Base-by-base conservation (phyloP, 202 grass and related monocot genomes). In the Brachypodium distachyon region DNA sequence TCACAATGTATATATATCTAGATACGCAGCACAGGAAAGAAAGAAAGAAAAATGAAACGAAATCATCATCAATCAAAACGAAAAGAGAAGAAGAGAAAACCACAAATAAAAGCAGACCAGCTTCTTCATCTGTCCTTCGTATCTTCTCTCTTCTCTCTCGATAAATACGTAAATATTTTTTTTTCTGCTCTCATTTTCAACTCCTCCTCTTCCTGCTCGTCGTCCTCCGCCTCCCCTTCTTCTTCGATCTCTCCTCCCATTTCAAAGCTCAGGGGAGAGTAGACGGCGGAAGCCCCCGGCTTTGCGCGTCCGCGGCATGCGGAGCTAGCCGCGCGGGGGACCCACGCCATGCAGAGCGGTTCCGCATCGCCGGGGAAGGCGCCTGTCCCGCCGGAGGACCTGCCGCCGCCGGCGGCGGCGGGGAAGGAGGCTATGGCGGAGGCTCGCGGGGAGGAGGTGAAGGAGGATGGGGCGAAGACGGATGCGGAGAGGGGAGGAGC, bases 181-280 rank as follows among this genome's bases (percentile, higher is more conserved):
- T 67, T 53, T 53, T 36, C 22, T 16, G 16, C 13, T 37, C 9
- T 16, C 12, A 4, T 7, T 53, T 74, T 75, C 78, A 50, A 73
- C 79, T 67, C 78, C n/a, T n/a, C n/a, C n/a, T n/a, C n/a, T n/a
- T n/a, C 33, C 22, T 9, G 34, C 84, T 53, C 49, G 32, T 68
- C 71, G 25, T 32, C 42, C 4, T 60, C 77, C 70, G 67, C 77
- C 27, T 68, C 61, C 0, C 58, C 64, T 1, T 69, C 71, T n/a
- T n/a, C 81, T 76, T 83, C 86, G 81, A 88, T 88, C 86, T 80
- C 76, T 76, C 76, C 86, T 88, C 81, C 81, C 86, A 84, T 88
- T 84, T 70, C 55, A 64, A 70, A 44, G 76, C 69, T 51, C 76
- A 36, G 75, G 74, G 51, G 74, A 51, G 74, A 64, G 74, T 25